A percentile compares a stretch with the other conserved stretches of the same genome.
Evolutionary conservation across 1,284 basidiomycete genomes (phyloP).

Genomic region (Laetiporus sulphureus): DNA sequence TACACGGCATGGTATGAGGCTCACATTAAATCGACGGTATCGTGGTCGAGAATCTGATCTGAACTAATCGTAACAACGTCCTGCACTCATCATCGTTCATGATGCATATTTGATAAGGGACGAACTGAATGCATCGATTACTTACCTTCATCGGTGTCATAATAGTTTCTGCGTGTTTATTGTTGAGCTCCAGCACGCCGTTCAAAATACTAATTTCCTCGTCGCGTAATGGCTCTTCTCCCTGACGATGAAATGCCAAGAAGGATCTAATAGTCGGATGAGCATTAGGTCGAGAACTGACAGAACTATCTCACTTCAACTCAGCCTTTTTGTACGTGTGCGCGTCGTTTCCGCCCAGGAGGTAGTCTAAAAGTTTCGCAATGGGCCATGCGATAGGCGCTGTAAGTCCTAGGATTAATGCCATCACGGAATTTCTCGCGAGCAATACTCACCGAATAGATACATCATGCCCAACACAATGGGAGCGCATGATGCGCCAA

Average conservation of each 20-base stretch:
- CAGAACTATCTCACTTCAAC: constrained; percentile 45
- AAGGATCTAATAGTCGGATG: constrained; percentile 47
- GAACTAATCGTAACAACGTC: constrained; percentile 75
- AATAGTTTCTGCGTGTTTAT: constrained; percentile 76
- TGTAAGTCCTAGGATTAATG: too few relatives aligned
- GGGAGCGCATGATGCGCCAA: constrained; percentile 85
- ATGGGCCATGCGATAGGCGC: constrained; percentile 86
- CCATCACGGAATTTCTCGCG: constrained; percentile 4
- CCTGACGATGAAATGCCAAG: constrained; percentile 83
- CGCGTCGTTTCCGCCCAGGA: constrained; percentile 66
- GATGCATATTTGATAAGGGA: neutral
- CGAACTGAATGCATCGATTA: constrained; percentile 1
- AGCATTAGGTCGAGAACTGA: neutral
- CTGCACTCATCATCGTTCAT: constrained; percentile 25
- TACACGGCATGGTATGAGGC: constrained; percentile 23
- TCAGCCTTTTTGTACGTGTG: constrained; percentile 90
- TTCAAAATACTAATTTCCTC: constrained; percentile 88
- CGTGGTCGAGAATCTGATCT: constrained; percentile 78
- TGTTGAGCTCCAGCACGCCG: constrained; percentile 81
- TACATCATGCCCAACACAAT: constrained; percentile 80
- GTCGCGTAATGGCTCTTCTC: constrained; percentile 83
- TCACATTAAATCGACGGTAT: constrained; percentile 69
- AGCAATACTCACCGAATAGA: constrained; percentile 49
- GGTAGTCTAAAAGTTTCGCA: constrained; percentile 78
- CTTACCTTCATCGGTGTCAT: constrained; percentile 81